Evolutionary conservation across 257 asterid species (phyloP).

Genomic region (Nicotiana undulata): DNA sequence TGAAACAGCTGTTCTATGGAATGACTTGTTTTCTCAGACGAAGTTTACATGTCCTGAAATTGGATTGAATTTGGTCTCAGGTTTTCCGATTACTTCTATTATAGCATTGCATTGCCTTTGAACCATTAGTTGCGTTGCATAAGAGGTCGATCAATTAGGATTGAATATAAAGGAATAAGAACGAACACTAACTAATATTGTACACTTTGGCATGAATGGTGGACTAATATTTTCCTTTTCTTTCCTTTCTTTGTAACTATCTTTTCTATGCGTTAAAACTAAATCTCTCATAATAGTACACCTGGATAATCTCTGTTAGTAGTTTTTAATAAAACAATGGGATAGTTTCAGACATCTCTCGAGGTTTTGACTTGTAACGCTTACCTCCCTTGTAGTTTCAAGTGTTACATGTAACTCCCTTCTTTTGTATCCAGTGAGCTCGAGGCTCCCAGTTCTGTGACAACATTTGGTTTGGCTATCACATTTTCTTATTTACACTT

Average conservation of each 20-base stretch:
- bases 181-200: neutral
- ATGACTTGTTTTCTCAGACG: neutral
- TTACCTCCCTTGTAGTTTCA: too few relatives aligned
- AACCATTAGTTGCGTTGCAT: neutral
- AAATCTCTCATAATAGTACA: neutral
- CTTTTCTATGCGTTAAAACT: neutral
- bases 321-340: too few relatives aligned
- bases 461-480: too few relatives aligned
- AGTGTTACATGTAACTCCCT: too few relatives aligned
- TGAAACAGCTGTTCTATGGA: neutral
- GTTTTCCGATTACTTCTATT: neutral
- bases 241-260: neutral
- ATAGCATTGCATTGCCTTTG: neutral
- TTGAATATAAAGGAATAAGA: neutral
- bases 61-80: neutral
- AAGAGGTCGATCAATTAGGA: neutral
- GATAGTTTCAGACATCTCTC: too few relatives aligned
- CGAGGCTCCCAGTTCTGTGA: too few relatives aligned
- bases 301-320: neutral
- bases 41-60: neutral
- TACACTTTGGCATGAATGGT: neutral
- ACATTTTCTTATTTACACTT: too few relatives aligned
- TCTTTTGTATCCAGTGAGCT: too few relatives aligned
- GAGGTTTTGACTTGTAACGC: too few relatives aligned
- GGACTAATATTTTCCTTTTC: neutral